phyloP scores from a whole-genome alignment of 768 basidiomycete species.

The Boletus huronensis region DNA sequence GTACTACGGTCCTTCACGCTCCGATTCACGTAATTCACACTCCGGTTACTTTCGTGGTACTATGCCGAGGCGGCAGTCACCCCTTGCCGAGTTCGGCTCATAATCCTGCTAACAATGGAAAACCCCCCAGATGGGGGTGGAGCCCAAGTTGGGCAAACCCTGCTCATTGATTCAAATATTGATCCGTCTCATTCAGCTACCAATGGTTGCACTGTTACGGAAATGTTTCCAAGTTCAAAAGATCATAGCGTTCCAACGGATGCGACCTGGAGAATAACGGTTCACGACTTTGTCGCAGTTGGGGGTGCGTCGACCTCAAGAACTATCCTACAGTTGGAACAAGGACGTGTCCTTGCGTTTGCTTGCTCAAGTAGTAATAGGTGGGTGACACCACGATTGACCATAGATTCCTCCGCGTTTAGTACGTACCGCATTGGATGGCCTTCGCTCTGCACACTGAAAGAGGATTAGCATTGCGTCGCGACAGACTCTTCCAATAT shows the following conservation, averaged over 20 bases:
- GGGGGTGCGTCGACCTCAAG: neutral
- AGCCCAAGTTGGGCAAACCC: neutral
- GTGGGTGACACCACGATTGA: constrained; percentile 22
- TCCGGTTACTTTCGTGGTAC: too few species aligned
- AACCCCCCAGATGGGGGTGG: constrained; percentile 5
- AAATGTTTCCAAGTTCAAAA: neutral
- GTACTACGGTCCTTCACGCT: too few species aligned
- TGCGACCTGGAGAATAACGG: constrained; percentile 7
- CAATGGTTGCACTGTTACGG: neutral
- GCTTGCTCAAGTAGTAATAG: constrained; percentile 9
- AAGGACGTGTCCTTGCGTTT: constrained; percentile 20
- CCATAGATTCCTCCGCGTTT: constrained; percentile 16
- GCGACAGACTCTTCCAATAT: constrained; percentile 24
- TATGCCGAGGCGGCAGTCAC: too few species aligned
- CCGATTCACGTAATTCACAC: too few species aligned
- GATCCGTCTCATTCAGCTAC: neutral
- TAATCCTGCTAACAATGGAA: neutral
- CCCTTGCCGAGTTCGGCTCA: too few species aligned
- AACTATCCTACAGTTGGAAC: constrained; percentile 10
- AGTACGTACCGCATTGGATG: constrained; percentile 15
- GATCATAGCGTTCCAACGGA: neutral
- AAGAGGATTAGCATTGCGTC: constrained; percentile 13
- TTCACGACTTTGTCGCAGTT: constrained; percentile 21
- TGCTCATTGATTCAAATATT: neutral
- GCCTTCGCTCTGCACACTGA: constrained; percentile 1